phyloP scores from a whole-genome alignment of 345 rosid genomes.

The Camelina hispida region DNA sequence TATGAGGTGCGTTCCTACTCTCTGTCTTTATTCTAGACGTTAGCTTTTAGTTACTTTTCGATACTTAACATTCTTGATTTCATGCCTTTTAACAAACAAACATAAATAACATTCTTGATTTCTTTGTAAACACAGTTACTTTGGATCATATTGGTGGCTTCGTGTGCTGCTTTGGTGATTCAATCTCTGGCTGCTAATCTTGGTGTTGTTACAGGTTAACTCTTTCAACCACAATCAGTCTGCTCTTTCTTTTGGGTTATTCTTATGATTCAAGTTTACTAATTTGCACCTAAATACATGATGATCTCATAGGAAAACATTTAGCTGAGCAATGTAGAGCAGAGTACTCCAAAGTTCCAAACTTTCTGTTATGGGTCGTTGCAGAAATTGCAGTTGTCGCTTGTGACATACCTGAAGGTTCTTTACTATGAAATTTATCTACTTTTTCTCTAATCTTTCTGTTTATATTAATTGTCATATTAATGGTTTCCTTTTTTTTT shows the following conservation, averaged over 20 bases:
- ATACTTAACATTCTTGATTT: neutral
- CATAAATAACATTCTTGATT: neutral
- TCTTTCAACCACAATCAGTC: neutral
- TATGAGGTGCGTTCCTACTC: conserved; percentile 60
- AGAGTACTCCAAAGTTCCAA: conserved; percentile 78
- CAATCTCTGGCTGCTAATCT: conserved; percentile 95
- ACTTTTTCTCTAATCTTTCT: neutral
- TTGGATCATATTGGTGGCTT: conserved; percentile 93
- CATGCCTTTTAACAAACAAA: no score
- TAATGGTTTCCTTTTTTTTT: neutral
- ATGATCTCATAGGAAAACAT: conserved; percentile 67
- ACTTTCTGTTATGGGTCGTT: conserved; percentile 80
- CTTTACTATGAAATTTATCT: neutral
- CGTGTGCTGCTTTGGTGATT: conserved; percentile 88
- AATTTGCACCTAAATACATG: neutral
- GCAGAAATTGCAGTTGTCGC: conserved; percentile 95
- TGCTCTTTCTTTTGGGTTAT: neutral
- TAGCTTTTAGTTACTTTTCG: neutral
- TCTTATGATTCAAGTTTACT: neutral
- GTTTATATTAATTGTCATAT: neutral
- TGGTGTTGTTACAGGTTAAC: conserved; percentile 93
- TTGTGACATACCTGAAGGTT: conserved; percentile 97
- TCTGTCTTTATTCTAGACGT: no score
- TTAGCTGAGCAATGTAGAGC: conserved; percentile 89
- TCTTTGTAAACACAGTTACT: conserved; percentile 60